Conservation (phyloP, 2,329 filamentous ascomycete genomes). For the Coniosporium tulheliwenetii region DNA sequence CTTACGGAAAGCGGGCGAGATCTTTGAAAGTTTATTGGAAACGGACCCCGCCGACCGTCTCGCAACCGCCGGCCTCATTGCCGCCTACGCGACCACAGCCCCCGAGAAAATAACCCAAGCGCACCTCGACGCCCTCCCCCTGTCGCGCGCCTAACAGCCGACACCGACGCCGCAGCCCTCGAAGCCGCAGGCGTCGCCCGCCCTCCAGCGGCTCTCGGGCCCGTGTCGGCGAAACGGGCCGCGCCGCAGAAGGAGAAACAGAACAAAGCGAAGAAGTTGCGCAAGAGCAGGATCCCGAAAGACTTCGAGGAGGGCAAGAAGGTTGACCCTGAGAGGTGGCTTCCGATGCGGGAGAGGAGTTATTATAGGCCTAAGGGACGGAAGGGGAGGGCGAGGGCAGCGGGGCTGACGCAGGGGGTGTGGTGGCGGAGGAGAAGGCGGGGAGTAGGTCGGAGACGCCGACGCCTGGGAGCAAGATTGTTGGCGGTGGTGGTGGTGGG, state of each 20-base stretch:
- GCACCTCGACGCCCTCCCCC: conserved; percentile 40
- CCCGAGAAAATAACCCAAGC: conserved; percentile 37
- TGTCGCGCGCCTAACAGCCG: conserved; percentile 44
- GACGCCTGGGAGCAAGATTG: background rate
- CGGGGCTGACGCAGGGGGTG: conserved; percentile 65
- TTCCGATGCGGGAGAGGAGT: conserved; percentile 77
- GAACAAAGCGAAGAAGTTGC: conserved; percentile 41
- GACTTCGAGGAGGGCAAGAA: conserved; percentile 63
- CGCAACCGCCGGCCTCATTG: conserved; percentile 71
- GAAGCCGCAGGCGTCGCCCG: conserved; percentile 49
- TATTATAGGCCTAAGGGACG: conserved; percentile 81
- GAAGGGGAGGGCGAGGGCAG: conserved; percentile 68
- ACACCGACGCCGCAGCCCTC: conserved; percentile 46
- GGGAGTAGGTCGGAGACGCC: conserved; percentile 11
- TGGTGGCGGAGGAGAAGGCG: conserved; percentile 51
- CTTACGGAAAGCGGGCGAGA: conserved; percentile 53
- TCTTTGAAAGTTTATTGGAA: conserved; percentile 58
- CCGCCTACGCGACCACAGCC: conserved; percentile 54
- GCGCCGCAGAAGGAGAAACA: conserved; percentile 23
- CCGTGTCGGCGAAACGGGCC: conserved; percentile 15
- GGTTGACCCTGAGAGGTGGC: conserved; percentile 81
- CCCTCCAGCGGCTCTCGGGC: conserved; percentile 14
- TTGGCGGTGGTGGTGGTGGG: conserved; percentile 16
- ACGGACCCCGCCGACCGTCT: conserved; percentile 52
- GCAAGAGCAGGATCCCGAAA: conserved; percentile 51